Evolutionary conservation across 352 stramenopile genomes (phyloP), one percentile per base, ranked within the genome.

Genomic region (Phytophthora macrochlamydospora): DNA sequence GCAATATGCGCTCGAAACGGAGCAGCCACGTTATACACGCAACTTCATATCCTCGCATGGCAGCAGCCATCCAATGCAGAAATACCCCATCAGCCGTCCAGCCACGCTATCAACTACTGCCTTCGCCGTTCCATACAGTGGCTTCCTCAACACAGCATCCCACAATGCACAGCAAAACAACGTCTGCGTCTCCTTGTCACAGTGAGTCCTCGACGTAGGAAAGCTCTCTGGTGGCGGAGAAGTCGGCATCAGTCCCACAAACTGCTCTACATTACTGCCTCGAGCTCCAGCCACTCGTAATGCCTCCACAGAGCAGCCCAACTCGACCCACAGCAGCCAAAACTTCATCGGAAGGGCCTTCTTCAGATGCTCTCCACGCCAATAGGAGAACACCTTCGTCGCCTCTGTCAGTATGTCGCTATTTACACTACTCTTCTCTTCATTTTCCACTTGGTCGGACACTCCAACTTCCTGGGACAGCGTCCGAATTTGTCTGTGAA

Each of bases 41-140:
- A 4, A 71, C 11, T 59, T 82, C 71, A 56, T 74, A 82, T 3
- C 63, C 68, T 35, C 40, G 52, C 67, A 85, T 85, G 3, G 67
- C 73, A 29, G 14, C 33, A 3, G 35, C 14, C 62, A 75, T 70
- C 76, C 71, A 82, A 8, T 74, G 53, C 8, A 65, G 30, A 55
- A 65, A 82, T 48, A 66, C 45, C 12, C 56, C 12, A 75, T n/a
- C 42, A 79, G 59, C 14, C 14, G 37, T 4, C 32, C 7, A 18
- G 57, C 38, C 55, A 52, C 49, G 6, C 45, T 24, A n/a, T 6
- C 24, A 37, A 38, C 2, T 33, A 31, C 29, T 35, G n/a, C 13
- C 8, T 4, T 30, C 33, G 55, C 12, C 56, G 50, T 49, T 58
- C 51, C 63, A 54, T 53, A 12, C 33, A 77, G 24, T 4, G 71